These are phyloP conservation scores for Toxoplasma gondii DNA, from an alignment of 169 alveolate genomes.

Conservation along the genomic window DNA sequence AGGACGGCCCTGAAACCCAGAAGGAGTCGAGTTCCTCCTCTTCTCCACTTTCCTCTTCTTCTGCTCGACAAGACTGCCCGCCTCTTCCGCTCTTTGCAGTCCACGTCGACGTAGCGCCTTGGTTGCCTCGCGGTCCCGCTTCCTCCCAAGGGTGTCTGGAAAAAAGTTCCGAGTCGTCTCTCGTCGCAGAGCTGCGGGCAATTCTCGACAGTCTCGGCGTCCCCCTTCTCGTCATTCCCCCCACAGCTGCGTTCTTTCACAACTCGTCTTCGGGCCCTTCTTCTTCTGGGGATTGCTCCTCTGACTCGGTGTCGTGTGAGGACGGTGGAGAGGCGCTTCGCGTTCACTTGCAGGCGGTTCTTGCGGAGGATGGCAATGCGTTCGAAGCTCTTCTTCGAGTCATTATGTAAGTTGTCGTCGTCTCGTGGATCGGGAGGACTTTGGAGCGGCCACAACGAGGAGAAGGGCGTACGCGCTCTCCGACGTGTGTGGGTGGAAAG, in stretches of 20 bases:
- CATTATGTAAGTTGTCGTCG: not conserved
- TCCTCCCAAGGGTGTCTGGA: not conserved
- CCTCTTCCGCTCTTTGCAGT: conserved; percentile 26
- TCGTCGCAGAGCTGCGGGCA: not conserved
- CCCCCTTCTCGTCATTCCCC: not conserved
- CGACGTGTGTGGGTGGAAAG: no score
- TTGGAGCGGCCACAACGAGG: no score
- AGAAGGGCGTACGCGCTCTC: no score
- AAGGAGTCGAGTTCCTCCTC: not conserved
- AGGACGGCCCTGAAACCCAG: not conserved
- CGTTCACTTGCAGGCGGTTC: not conserved
- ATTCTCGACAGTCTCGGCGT: not conserved
- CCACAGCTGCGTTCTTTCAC: conserved; percentile 1
- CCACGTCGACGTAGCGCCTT: not conserved
- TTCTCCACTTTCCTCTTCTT: not conserved
- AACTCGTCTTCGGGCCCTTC: not conserved
- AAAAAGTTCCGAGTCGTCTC: not conserved
- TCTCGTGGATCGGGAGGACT: no score
- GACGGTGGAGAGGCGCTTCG: not conserved
- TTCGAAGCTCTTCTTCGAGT: not conserved
- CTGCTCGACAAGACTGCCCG: not conserved
- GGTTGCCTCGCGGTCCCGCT: not conserved
- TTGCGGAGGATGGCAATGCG: not conserved
- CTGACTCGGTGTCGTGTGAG: not conserved
- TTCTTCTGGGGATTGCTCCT: not conserved